Percentiles rank a stretch among this genome's conserved stretches.
These are phyloP conservation scores for Lachancea nothofagi DNA, from an alignment of 805 yeast genomes.

Conservation along the genomic window DNA sequence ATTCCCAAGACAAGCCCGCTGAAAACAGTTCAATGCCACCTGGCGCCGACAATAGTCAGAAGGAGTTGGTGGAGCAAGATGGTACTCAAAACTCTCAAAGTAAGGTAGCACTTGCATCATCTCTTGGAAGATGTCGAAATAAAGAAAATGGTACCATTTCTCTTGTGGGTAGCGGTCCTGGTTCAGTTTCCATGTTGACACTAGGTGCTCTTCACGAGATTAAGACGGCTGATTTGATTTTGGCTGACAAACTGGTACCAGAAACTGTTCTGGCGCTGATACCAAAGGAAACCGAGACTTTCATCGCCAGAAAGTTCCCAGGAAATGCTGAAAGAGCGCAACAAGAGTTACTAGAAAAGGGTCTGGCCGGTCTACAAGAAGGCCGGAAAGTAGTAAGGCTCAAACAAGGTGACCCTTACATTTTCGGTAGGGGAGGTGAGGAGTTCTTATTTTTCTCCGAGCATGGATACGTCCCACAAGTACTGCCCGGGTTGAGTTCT, in stretches of 20 bases:
- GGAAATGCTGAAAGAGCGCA: conserved; percentile 96
- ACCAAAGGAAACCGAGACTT: conserved; percentile 68
- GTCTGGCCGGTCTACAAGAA: conserved; percentile 53
- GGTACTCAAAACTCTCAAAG: too few species aligned
- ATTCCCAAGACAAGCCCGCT: too few species aligned
- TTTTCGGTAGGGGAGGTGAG: conserved; percentile 95
- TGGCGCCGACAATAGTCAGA: too few species aligned
- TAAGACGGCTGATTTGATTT: conserved; percentile 70
- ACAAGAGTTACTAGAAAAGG: conserved; percentile 69
- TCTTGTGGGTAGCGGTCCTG: conserved; percentile 94
- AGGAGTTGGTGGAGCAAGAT: too few species aligned
- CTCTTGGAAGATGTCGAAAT: too few species aligned
- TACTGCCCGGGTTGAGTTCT: conserved; percentile 84
- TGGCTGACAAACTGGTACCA: conserved; percentile 92
- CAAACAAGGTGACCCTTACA: conserved; percentile 96
- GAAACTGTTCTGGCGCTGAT: conserved; percentile 75
- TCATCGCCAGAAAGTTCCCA: conserved; percentile 90
- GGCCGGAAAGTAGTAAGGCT: conserved; percentile 82
- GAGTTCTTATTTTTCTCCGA: conserved; percentile 64
- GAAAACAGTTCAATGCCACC: too few species aligned
- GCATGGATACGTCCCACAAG: conserved; percentile 66
- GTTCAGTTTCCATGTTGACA: conserved; percentile 74
- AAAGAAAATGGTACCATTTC: conserved; percentile 51
- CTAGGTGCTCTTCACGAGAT: conserved; percentile 80
- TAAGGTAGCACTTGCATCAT: too few species aligned